Conservation (phyloP, 2,329 filamentous ascomycete species). For the Hansfordia pulvinata region DNA sequence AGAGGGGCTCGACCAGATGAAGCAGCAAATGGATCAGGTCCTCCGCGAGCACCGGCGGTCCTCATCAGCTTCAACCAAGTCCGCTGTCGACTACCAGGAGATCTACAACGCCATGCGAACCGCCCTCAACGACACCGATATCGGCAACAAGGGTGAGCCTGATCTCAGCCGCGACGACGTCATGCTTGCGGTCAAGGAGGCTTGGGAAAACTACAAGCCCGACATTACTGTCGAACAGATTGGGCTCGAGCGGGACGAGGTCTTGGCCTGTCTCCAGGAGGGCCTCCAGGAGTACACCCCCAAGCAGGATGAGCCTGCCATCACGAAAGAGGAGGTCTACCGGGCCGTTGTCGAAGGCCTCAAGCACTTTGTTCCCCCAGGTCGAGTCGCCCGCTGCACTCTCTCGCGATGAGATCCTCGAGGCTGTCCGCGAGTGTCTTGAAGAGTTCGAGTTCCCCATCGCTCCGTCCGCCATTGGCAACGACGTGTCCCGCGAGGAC, state of each 20-base stretch:
- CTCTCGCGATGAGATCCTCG: slow-evolving; percentile 71
- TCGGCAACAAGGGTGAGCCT: slow-evolving; percentile 28
- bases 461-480: slow-evolving; percentile 37
- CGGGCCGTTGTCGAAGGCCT: slow-evolving; percentile 76
- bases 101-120: slow-evolving; percentile 75
- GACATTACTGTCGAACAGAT: slow-evolving; percentile 85
- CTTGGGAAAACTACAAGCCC: slow-evolving; percentile 89
- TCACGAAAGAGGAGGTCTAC: slow-evolving; percentile 74
- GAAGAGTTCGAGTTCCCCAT: slow-evolving; percentile 71
- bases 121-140: slow-evolving; percentile 51
- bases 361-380: slow-evolving; percentile 63
- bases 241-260: slow-evolving; percentile 80
- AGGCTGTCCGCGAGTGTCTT: slow-evolving; percentile 73
- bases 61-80: slow-evolving; percentile 48
- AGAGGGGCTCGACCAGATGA: slow-evolving; percentile 68
- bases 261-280: slow-evolving; percentile 74
- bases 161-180: slow-evolving; percentile 70
- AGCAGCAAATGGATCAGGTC: slow-evolving; percentile 68
- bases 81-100: slow-evolving; percentile 63
- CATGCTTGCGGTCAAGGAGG: slow-evolving; percentile 73
- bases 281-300: slow-evolving; percentile 65
- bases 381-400: slow-evolving; percentile 56
- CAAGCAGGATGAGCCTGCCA: slow-evolving; percentile 38
- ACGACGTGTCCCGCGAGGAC: slow-evolving; percentile 45
- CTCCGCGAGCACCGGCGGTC: slow-evolving; percentile 63